These are phyloP conservation scores for Boletellus deceptivus DNA, from an alignment of 1,284 basidiomycete genomes.

Conservation along the genomic window DNA sequence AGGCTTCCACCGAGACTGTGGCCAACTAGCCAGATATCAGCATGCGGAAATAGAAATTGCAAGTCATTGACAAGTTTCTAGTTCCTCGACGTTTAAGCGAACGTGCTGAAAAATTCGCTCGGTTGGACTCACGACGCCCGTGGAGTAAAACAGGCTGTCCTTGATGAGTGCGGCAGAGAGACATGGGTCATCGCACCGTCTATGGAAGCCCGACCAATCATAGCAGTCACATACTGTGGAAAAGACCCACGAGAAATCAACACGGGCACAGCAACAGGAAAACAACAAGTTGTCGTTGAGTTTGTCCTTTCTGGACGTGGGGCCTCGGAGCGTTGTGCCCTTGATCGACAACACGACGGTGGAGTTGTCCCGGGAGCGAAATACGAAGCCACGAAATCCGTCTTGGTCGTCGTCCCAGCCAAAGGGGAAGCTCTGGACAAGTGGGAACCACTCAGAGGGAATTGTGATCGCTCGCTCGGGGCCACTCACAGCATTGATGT, in stretches of 20 bases:
- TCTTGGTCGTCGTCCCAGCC: slow-evolving; percentile 84
- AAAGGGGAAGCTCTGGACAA: slow-evolving; percentile 74
- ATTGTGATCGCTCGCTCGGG: neutral
- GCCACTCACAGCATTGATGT: slow-evolving; percentile 52
- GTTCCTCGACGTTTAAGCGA: slow-evolving; percentile 6
- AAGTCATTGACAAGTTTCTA: slow-evolving; percentile 78
- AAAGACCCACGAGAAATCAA: slow-evolving; percentile 84
- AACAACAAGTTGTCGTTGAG: slow-evolving; percentile 96
- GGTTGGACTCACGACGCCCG: slow-evolving; percentile 62
- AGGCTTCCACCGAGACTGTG: slow-evolving; percentile 88
- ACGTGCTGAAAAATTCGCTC: neutral
- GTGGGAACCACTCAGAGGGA: slow-evolving; percentile 3
- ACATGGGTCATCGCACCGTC: slow-evolving; percentile 82
- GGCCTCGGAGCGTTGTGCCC: slow-evolving; percentile 83
- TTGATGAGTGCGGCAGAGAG: slow-evolving; percentile 81
- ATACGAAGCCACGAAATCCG: slow-evolving; percentile 92
- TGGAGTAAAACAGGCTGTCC: slow-evolving; percentile 89
- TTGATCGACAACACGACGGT: slow-evolving; percentile 93
- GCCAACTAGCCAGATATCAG: slow-evolving; percentile 91
- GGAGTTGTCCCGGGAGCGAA: slow-evolving; percentile 73
- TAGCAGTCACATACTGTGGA: slow-evolving; percentile 91
- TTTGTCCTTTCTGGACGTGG: slow-evolving; percentile 91
- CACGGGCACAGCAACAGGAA: slow-evolving; percentile 95
- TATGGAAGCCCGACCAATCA: slow-evolving; percentile 47
- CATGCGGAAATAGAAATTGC: slow-evolving; percentile 75